phyloP scores from a whole-genome alignment of 1,284 basidiomycete species.

The Ganoderma boninense region DNA sequence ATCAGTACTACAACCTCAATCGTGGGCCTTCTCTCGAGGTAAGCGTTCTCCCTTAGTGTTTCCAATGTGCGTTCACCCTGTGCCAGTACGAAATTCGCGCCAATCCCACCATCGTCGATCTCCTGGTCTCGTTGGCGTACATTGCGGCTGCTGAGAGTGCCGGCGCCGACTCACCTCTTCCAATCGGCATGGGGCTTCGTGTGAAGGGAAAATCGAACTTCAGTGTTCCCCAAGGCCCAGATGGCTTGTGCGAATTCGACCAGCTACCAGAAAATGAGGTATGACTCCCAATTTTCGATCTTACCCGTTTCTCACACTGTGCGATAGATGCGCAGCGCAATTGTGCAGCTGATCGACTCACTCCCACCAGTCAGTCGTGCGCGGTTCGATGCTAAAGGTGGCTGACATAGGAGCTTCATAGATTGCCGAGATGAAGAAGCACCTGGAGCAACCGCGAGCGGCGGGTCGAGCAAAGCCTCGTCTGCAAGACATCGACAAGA shows the following conservation, averaged over 20 bases:
- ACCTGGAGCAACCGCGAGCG: constrained; percentile 57
- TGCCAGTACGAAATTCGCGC: constrained; percentile 67
- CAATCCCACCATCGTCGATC: constrained; percentile 64
- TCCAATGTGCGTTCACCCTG: neutral
- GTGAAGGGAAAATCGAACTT: constrained; percentile 42
- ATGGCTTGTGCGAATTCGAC: constrained; percentile 62
- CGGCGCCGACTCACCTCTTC: constrained; percentile 60
- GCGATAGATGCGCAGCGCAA: constrained; percentile 53
- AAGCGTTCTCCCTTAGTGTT: constrained; percentile 22
- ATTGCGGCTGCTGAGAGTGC: constrained; percentile 56
- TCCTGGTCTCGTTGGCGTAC: constrained; percentile 68
- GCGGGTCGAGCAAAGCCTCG: constrained; percentile 57
- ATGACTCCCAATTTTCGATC: constrained; percentile 2
- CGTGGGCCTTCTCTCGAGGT: constrained; percentile 71
- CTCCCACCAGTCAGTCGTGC: constrained; percentile 54
- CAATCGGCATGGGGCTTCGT: constrained; percentile 63
- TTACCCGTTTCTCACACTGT: neutral
- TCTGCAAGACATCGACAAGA: constrained; percentile 56
- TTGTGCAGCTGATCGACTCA: constrained; percentile 52
- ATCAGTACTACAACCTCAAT: constrained; percentile 69
- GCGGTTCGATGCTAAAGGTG: neutral
- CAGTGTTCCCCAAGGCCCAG: constrained; percentile 21
- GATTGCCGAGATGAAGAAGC: constrained; percentile 63
- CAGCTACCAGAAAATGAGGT: constrained; percentile 47
- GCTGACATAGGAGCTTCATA: constrained; percentile 32